Percentiles rank a stretch among this genome's conserved stretches.
Conservation (phyloP, 495 filamentous ascomycete species). For the Aspergillus conjunctus region DNA sequence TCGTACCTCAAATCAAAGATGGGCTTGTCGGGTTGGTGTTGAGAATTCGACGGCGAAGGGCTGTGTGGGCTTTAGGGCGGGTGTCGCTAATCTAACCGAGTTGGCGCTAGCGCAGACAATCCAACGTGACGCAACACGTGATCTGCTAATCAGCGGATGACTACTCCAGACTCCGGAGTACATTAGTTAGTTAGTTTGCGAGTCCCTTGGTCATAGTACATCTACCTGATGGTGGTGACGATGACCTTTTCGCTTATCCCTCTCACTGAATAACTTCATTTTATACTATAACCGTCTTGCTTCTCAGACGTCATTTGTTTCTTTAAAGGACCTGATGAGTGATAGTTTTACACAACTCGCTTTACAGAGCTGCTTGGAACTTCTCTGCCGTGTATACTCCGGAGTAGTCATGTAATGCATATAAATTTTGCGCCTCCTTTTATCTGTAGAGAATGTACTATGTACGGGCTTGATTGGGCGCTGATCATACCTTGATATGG, state of each 20-base stretch:
- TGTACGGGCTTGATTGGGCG: conserved; percentile 21
- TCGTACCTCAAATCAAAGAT: conserved; percentile 54
- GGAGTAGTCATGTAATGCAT: conserved; percentile 12
- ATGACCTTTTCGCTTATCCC: too few species aligned
- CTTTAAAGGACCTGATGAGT: not conserved
- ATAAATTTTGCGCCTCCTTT: conserved; percentile 5
- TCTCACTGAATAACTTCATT: too few species aligned
- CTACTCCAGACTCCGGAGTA: too few species aligned
- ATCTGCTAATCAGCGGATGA: too few species aligned
- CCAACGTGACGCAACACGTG: too few species aligned
- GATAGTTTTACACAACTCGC: not conserved
- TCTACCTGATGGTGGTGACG: too few species aligned
- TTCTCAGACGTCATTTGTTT: too few species aligned
- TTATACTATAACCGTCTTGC: too few species aligned
- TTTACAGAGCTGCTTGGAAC: not conserved
- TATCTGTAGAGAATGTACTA: conserved; percentile 20
- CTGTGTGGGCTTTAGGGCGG: conserved; percentile 55
- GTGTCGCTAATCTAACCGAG: conserved; percentile 52
- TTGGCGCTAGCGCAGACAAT: conserved; percentile 34
- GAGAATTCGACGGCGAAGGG: conserved; percentile 49
- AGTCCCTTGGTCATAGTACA: too few species aligned
- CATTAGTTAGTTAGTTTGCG: too few species aligned
- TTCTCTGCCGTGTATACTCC: not conserved
- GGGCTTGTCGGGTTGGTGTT: conserved; percentile 53
- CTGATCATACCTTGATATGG: conserved; percentile 30